These are phyloP conservation scores for Chytriomyces sp. DNA, from an alignment of 192 early-diverging fungal genomes.

Conservation along the genomic window DNA sequence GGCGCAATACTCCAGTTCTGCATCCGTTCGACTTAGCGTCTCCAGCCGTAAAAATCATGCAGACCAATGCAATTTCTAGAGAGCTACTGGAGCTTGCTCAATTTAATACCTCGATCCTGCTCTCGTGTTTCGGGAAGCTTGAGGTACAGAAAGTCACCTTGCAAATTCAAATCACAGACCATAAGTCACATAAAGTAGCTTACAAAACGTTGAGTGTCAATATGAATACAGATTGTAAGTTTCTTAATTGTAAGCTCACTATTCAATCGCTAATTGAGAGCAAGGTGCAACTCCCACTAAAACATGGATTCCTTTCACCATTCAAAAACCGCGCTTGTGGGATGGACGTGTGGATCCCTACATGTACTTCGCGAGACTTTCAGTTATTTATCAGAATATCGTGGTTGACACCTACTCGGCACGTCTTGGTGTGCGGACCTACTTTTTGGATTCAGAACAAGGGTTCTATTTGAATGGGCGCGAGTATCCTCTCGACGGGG, in stretches of 20 bases:
- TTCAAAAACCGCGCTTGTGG: slow-evolving; percentile 6
- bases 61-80: slow-evolving; percentile 19
- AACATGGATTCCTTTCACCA: slow-evolving; percentile 14
- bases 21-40: slow-evolving; percentile 11
- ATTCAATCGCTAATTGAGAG: too few relatives aligned
- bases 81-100: not conserved
- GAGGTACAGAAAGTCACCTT: not conserved
- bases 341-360: slow-evolving; percentile 22
- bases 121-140: slow-evolving; percentile 16
- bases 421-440: slow-evolving; percentile 14
- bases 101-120: not conserved
- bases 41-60: slow-evolving; percentile 8
- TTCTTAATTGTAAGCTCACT: too few relatives aligned
- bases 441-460: not conserved
- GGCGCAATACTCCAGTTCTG: not conserved
- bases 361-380: slow-evolving; percentile 8
- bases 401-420: slow-evolving; percentile 5
- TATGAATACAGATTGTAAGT: not conserved
- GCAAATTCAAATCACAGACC: not conserved
- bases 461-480: slow-evolving; percentile 23
- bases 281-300: not conserved
- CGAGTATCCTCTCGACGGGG: slow-evolving; percentile 10
- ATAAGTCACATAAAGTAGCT: not conserved
- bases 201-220: not conserved
- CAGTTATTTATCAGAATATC: not conserved